A percentile compares a stretch with the other conserved stretches of the same genome.
Conservation (phyloP, 164 flowering plant species). For the Protea cynaroides region DNA sequence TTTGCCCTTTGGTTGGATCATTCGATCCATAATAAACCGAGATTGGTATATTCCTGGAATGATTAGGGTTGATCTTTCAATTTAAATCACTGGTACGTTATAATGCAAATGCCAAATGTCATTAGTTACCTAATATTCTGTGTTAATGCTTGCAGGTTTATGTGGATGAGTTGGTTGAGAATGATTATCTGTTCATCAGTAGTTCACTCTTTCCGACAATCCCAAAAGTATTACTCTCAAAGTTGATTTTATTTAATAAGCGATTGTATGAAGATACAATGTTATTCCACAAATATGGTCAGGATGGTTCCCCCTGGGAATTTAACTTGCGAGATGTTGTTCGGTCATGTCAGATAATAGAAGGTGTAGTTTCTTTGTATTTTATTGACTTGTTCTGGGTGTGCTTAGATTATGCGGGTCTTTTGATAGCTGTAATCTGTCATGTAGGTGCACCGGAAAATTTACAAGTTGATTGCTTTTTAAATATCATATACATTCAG, state of each 20-base stretch:
- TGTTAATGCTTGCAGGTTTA: constrained; percentile 57
- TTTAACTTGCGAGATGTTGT: constrained; percentile 94
- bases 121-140: too few species aligned
- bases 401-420: background rate
- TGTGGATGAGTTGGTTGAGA: constrained; percentile 80
- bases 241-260: constrained; percentile 67
- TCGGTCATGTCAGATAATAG: constrained; percentile 78
- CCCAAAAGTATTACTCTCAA: constrained; percentile 40
- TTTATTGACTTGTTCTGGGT: background rate
- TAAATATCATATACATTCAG: constrained; percentile 64
- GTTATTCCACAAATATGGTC: constrained; percentile 64
- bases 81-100: too few species aligned
- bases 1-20: too few species aligned
- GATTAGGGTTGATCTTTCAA: too few species aligned
- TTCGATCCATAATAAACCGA: too few species aligned
- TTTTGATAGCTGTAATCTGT: constrained; percentile 6
- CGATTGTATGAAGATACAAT: constrained; percentile 70
- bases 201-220: constrained; percentile 65
- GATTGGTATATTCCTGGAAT: too few species aligned
- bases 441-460: constrained; percentile 51
- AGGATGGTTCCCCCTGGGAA: constrained; percentile 98
- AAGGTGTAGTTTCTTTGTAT: constrained; percentile 37
- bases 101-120: too few species aligned
- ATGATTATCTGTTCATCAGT: constrained; percentile 75
- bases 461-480: constrained; percentile 48